Evolutionary conservation across 1,284 basidiomycete species (phyloP), one percentile per base, ranked within the genome.

Genomic region (Meira miltonrushii): DNA sequence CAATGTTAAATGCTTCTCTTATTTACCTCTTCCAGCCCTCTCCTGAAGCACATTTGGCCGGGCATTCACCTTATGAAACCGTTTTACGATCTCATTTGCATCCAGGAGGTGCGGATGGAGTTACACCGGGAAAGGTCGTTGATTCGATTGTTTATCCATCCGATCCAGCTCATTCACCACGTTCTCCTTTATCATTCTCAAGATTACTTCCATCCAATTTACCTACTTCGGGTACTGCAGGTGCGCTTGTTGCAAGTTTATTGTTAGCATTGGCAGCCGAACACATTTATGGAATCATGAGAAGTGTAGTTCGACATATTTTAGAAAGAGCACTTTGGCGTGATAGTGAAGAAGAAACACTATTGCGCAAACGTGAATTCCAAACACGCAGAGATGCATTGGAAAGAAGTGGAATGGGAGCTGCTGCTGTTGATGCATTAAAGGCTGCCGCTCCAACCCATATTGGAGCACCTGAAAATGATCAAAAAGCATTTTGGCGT

Each of bases 181-280:
- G 64, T 38, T 65, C 65, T 15, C 33, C 25, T 41, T 46, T 60
- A 37, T 69, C 54, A 53, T 68, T 65, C 51, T 70, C 63, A n/a
- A 53, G 57, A 13, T 50, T 72, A 21, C 25, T 71, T 7, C 75
- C 69, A 15, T 43, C 21, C 12, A 60, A 54, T n/a, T 57, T 69
- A 19, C 68, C 68, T 1, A 59, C 59, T 1, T 62, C 64, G 7
- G 65, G 63, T 0, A 47, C 64, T 2, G 60, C 61, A 1, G 63
- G 66, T 1, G 71, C 75, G 2, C 64, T 78, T 1, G 57, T 71
- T 0, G 65, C 68, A 0, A 62, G 67, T 23, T 54, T 78, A 0
- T 46, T 78, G 21, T 61, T 74, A n/a, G 72, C 76, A 1, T 47
- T 79, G 23, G 33, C 69, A 7, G 69, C 69, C 1, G 75, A 79